Conservation (phyloP, 2,329 filamentous ascomycete genomes). For the Nemania sp. region DNA sequence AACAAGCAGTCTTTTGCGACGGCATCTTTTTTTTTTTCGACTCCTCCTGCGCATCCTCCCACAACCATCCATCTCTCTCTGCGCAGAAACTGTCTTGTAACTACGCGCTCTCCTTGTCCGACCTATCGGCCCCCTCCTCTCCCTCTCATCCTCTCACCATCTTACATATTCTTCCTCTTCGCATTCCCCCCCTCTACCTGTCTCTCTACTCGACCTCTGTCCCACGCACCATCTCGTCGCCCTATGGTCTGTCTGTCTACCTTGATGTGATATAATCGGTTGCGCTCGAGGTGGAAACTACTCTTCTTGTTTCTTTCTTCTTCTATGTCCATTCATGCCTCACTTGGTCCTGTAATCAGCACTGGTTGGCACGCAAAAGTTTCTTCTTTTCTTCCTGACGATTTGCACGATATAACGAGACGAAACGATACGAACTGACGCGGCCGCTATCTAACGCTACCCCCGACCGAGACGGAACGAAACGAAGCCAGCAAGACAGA, state of each 20-base stretch:
- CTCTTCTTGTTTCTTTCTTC: not conserved
- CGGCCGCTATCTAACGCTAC: conserved; percentile 10
- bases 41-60: conserved; percentile 31
- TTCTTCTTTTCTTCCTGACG: conserved; percentile 29
- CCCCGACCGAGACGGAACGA: conserved; percentile 24
- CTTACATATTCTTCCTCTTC: too few relatives aligned
- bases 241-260: conserved; percentile 9
- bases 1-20: conserved; percentile 32
- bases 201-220: conserved; percentile 7
- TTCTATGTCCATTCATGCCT: conserved; percentile 6
- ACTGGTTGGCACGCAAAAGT: not conserved
- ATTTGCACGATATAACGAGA: conserved; percentile 41
- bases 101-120: conserved; percentile 13
- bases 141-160: too few relatives aligned
- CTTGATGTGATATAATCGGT: conserved; percentile 3
- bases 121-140: not conserved
- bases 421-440: conserved; percentile 36
- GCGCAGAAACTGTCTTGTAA: conserved; percentile 27
- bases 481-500: conserved; percentile 26
- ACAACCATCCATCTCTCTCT: conserved; percentile 9
- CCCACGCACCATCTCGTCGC: not conserved
- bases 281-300: conserved; percentile 21
- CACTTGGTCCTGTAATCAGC: not conserved
- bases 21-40: conserved; percentile 28
- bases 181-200: not conserved